Conservation (phyloP, 2,329 filamentous ascomycete genomes). For the Orbilia brochopaga region DNA sequence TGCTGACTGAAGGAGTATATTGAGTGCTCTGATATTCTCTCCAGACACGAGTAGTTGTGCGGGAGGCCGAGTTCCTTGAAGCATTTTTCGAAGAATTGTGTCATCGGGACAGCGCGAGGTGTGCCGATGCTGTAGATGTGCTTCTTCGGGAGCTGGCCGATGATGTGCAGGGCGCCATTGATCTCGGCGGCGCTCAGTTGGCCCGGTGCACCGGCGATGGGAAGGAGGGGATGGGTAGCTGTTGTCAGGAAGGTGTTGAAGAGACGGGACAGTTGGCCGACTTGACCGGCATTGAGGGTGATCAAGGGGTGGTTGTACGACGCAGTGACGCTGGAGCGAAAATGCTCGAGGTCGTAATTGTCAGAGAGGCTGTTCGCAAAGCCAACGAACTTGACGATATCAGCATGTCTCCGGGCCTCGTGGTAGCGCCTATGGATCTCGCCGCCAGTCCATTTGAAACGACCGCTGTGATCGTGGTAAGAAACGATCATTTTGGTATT, state of each 20-base stretch:
- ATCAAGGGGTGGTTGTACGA: conserved; percentile 77
- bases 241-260: conserved; percentile 86
- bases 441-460: conserved; percentile 79
- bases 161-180: conserved; percentile 76
- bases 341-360: conserved; percentile 89
- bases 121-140: conserved; percentile 74
- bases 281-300: conserved; percentile 84
- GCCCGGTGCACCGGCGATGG: conserved; percentile 76
- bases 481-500: conserved; percentile 89
- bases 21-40: conserved; percentile 70
- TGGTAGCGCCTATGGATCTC: conserved; percentile 75
- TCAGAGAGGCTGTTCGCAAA: conserved; percentile 81
- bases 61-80: conserved; percentile 85
- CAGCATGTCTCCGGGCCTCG: conserved; percentile 74
- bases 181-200: conserved; percentile 86
- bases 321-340: conserved; percentile 75
- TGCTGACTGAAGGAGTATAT: conserved; percentile 76
- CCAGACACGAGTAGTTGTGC: conserved; percentile 77
- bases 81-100: conserved; percentile 86
- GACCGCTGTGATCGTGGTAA: conserved; percentile 85
- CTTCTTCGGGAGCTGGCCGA: conserved; percentile 79
- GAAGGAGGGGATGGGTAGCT: conserved; percentile 82
- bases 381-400: conserved; percentile 90
- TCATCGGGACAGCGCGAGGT: conserved; percentile 67
- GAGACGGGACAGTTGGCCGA: conserved; percentile 82